phyloP scores from a whole-genome alignment of 306 rosid species.

The Pterocarpus macrocarpus region DNA sequence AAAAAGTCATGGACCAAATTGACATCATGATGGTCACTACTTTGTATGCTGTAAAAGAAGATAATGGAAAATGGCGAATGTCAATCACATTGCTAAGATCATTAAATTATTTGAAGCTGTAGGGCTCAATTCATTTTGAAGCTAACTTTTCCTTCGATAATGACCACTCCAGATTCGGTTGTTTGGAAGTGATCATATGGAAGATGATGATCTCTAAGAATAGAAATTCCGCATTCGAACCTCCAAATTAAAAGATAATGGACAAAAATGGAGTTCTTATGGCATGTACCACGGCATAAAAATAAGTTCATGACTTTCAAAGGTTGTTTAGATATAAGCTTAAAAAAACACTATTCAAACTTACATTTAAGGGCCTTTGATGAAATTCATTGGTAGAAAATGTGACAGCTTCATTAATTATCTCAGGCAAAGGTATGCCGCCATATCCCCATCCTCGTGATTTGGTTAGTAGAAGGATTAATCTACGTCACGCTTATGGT shows the following conservation, averaged over 20 bases:
- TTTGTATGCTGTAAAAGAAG: slow-evolving; percentile 12
- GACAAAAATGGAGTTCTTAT: not conserved
- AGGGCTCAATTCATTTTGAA: slow-evolving; percentile 11
- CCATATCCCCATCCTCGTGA: slow-evolving; percentile 2
- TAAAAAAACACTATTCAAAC: not conserved
- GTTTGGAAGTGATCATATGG: not conserved
- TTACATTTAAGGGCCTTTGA: not conserved
- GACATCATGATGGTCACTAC: slow-evolving; percentile 42
- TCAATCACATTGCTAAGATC: slow-evolving; percentile 16
- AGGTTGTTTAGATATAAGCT: too few species aligned
- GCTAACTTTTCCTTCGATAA: slow-evolving; percentile 13
- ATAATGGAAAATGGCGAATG: slow-evolving; percentile 19
- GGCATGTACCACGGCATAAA: too few species aligned
- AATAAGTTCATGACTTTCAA: too few species aligned
- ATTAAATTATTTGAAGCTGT: not conserved
- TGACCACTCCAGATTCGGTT: slow-evolving; percentile 1
- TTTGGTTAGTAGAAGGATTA: not conserved
- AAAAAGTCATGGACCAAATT: slow-evolving; percentile 39
- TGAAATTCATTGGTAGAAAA: not conserved
- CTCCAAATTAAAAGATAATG: not conserved
- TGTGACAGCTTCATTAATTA: not conserved
- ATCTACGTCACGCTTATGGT: slow-evolving; percentile 38
- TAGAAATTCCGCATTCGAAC: not conserved
- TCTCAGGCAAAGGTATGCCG: not conserved
- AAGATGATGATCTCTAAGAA: not conserved